Conservation (phyloP, 345 rosid genomes). For the Populus davidiana region DNA sequence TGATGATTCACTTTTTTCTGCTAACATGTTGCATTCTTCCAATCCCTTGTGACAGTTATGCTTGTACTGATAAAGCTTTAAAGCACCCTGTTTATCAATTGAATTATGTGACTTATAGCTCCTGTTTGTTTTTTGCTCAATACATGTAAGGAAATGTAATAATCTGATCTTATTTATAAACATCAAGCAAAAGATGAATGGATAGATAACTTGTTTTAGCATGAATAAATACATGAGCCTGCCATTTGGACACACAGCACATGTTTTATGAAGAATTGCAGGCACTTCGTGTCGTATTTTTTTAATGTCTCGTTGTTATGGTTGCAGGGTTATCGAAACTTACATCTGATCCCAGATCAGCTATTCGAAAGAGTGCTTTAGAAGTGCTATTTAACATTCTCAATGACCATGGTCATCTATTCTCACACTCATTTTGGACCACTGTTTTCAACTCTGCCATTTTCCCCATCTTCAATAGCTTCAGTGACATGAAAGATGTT, state of each 20-base stretch:
- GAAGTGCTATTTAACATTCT: constrained; percentile 92
- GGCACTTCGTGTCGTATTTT: neutral
- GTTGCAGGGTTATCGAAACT: constrained; percentile 81
- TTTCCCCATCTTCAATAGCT: constrained; percentile 57
- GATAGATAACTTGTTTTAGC: neutral
- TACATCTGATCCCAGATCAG: constrained; percentile 76
- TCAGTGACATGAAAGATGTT: constrained; percentile 41
- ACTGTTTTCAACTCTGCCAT: constrained; percentile 57
- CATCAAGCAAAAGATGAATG: neutral
- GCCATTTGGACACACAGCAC: neutral
- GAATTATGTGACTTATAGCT: neutral
- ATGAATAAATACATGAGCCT: neutral
- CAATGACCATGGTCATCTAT: constrained; percentile 94
- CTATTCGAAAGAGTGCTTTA: constrained; percentile 81
- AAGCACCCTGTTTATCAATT: neutral
- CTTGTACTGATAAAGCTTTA: neutral
- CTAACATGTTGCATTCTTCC: neutral
- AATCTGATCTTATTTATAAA: neutral
- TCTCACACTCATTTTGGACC: constrained; percentile 70
- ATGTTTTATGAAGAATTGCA: neutral
- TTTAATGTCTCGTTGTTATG: constrained; percentile 1
- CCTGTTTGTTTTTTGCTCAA: neutral
- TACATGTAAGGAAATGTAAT: neutral
- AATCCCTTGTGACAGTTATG: neutral
- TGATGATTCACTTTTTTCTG: neutral